Evolutionary conservation across 306 rosid genomes (phyloP).

Genomic region (Vigna radiata): DNA sequence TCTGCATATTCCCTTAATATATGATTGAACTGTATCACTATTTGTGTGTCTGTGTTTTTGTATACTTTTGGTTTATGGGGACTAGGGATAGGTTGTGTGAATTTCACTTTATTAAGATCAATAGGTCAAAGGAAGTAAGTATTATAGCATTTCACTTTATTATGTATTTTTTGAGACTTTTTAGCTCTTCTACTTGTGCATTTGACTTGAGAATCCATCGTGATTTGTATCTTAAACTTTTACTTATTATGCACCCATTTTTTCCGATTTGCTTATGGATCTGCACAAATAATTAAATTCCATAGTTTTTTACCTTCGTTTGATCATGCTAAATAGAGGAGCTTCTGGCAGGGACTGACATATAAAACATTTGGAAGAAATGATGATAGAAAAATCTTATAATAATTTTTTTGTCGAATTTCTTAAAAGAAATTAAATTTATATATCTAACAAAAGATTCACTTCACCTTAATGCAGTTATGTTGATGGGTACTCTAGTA

Average conservation of each 20-base stretch:
- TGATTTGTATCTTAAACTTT: slow-evolving; percentile 7
- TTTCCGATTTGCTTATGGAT: not conserved
- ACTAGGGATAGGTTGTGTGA: slow-evolving; percentile 6
- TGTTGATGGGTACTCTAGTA: slow-evolving; percentile 94
- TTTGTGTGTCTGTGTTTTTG: not conserved
- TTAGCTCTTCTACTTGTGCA: slow-evolving; percentile 15
- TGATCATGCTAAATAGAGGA: slow-evolving; percentile 18
- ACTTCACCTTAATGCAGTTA: slow-evolving; percentile 68
- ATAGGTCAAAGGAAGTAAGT: not conserved
- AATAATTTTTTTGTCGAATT: not conserved
- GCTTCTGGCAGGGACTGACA: slow-evolving; percentile 19
- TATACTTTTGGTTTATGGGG: slow-evolving; percentile 3
- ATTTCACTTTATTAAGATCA: slow-evolving; percentile 1
- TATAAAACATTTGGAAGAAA: slow-evolving; percentile 26
- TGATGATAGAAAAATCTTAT: slow-evolving; percentile 12
- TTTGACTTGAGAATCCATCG: slow-evolving; percentile 5
- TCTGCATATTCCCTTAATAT: slow-evolving; percentile 14
- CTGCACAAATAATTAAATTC: slow-evolving; percentile 8
- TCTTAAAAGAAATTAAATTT: not conserved
- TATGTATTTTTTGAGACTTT: slow-evolving; percentile 16
- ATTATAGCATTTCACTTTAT: slow-evolving; percentile 9
- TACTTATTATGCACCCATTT: slow-evolving; percentile 12
- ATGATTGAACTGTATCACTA: slow-evolving; percentile 25
- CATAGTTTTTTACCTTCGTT: slow-evolving; percentile 20
- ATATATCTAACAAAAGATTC: slow-evolving; percentile 40